phyloP scores from a whole-genome alignment of 805 yeast genomes.

The Candida palmyrensis region DNA sequence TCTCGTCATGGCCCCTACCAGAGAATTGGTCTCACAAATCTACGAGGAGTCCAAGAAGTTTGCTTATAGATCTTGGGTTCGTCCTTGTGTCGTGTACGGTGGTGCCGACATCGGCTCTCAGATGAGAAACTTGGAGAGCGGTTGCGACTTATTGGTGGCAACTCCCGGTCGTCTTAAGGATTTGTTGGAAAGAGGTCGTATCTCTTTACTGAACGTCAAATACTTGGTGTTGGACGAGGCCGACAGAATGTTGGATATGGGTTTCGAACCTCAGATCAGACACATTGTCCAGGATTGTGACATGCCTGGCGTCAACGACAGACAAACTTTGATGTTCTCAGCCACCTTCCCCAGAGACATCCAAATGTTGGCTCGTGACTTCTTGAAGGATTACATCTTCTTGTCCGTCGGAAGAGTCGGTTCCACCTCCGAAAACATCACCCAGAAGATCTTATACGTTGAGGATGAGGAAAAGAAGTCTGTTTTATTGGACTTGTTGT shows the following conservation, averaged over 20 bases:
- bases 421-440: constrained; percentile 96
- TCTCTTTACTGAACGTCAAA: constrained; percentile 84
- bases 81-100: constrained; percentile 95
- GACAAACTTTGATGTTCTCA: constrained; percentile 98
- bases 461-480: constrained; percentile 92
- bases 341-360: constrained; percentile 99
- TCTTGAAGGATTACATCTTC: constrained; percentile 92
- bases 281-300: constrained; percentile 96
- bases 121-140: constrained; percentile 81
- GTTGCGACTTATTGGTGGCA: constrained; percentile 95
- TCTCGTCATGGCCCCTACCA: constrained; percentile 94
- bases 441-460: constrained; percentile 88
- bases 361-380: constrained; percentile 95
- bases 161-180: constrained; percentile 99
- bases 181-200: constrained; percentile 89
- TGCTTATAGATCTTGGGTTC: constrained; percentile 97
- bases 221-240: constrained; percentile 97
- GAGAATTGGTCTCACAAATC: constrained; percentile 97
- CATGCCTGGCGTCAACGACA: constrained; percentile 86
- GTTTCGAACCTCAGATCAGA: constrained; percentile 99
- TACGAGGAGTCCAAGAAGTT: constrained; percentile 94
- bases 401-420: constrained; percentile 98
- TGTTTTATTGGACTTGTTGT: constrained; percentile 76
- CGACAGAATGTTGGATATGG: constrained; percentile 99
- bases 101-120: constrained; percentile 93